These are phyloP conservation scores for Aspergillus cavernicola DNA, from an alignment of 495 filamentous ascomycete species.

Conservation along the genomic window DNA sequence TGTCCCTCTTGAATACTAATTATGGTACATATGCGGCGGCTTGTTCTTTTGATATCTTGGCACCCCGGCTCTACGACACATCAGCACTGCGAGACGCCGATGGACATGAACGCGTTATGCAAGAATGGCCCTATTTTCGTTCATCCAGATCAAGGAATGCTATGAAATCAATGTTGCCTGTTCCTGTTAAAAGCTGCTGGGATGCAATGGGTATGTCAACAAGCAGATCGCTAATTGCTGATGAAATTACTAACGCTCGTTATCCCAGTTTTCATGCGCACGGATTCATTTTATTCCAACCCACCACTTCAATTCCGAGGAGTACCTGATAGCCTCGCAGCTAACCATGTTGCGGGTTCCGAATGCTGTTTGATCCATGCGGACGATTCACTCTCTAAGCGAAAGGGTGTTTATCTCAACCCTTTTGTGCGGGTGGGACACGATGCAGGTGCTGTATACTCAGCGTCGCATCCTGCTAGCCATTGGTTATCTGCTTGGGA, in stretches of 20 bases:
- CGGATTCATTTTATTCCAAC: slow-evolving; percentile 51
- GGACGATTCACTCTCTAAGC: slow-evolving; percentile 56
- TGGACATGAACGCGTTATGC: slow-evolving; percentile 58
- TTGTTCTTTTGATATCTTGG: slow-evolving; percentile 74
- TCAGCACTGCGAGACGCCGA: slow-evolving; percentile 73
- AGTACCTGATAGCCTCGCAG: slow-evolving; percentile 64
- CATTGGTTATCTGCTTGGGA: slow-evolving; percentile 37
- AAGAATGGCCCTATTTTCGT: slow-evolving; percentile 77
- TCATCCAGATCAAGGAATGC: slow-evolving; percentile 55
- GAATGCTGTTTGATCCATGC: slow-evolving; percentile 84
- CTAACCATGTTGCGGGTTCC: slow-evolving; percentile 66
- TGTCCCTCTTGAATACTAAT: slow-evolving; percentile 68
- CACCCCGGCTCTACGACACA: slow-evolving; percentile 68
- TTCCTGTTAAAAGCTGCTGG: slow-evolving; percentile 78
- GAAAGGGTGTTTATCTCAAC: slow-evolving; percentile 70
- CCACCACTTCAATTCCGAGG: slow-evolving; percentile 58
- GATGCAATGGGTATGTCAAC: slow-evolving; percentile 62
- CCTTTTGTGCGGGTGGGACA: slow-evolving; percentile 76
- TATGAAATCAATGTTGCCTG: slow-evolving; percentile 49
- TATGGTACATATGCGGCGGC: slow-evolving; percentile 73
- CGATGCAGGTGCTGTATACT: slow-evolving; percentile 50
- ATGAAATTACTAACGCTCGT: neutral
- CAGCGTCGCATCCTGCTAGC: slow-evolving; percentile 40
- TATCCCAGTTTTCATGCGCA: slow-evolving; percentile 48
- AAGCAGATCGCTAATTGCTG: neutral